Conservation (phyloP, 2,329 filamentous ascomycete species). For the Metarhizium robertsii region DNA sequence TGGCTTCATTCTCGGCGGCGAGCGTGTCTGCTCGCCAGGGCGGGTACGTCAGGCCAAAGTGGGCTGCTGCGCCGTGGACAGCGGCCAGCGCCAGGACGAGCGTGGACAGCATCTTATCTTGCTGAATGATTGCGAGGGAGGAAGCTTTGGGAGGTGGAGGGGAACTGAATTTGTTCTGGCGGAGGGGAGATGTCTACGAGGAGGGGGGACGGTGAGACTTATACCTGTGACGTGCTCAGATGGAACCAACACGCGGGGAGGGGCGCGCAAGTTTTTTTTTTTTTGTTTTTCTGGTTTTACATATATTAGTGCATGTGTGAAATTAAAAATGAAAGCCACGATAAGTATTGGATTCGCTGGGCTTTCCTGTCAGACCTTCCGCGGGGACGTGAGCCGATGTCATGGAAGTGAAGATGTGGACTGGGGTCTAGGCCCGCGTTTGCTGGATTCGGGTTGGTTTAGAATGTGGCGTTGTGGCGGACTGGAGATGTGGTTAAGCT, state of each 20-base stretch:
- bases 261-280: too few species aligned
- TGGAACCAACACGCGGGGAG: too few species aligned
- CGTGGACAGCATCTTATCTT: constrained; percentile 21
- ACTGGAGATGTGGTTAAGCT: neutral
- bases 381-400: neutral
- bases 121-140: neutral
- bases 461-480: neutral
- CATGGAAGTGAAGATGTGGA: neutral
- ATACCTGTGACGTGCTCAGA: too few species aligned
- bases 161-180: neutral
- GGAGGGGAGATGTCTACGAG: too few species aligned
- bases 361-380: too few species aligned
- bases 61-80: constrained; percentile 30
- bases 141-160: neutral
- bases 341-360: too few species aligned
- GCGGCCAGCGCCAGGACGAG: constrained; percentile 24
- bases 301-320: too few species aligned
- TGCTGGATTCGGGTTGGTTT: too few species aligned
- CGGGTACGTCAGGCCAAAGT: constrained; percentile 40
- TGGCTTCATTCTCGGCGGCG: constrained; percentile 21
- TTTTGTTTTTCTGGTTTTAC: neutral
- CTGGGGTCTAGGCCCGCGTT: too few species aligned
- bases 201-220: too few species aligned
- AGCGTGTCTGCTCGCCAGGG: constrained; percentile 40
- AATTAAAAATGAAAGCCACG: too few species aligned